Evolutionary conservation across 345 rosid genomes (phyloP).

Genomic region (Tarenaya hassleriana): DNA sequence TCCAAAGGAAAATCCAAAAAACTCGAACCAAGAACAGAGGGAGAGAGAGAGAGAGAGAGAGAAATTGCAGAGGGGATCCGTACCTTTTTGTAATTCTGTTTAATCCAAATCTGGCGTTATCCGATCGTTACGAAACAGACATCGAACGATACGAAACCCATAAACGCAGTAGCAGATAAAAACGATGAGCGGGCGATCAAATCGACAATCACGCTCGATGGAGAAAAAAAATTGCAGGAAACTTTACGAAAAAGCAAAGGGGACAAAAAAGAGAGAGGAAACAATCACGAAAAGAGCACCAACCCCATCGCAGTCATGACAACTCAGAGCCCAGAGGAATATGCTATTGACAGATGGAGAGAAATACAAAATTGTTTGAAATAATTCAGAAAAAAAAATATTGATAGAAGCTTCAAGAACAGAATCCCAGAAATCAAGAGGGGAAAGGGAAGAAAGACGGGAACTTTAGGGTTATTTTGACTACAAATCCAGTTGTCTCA

Average conservation of each 20-base stretch:
- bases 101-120: constrained; percentile 7
- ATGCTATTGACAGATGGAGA: too few relatives aligned
- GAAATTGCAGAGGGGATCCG: neutral
- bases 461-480: too few relatives aligned
- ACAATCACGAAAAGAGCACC: neutral
- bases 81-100: constrained; percentile 7
- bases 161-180: neutral
- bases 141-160: constrained; percentile 2
- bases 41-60: neutral
- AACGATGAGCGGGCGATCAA: neutral
- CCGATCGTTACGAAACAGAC: constrained; percentile 20
- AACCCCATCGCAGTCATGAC: too few relatives aligned
- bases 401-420: too few relatives aligned
- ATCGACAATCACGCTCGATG: neutral
- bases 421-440: too few relatives aligned
- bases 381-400: too few relatives aligned
- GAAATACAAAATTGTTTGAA: too few relatives aligned
- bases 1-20: constrained; percentile 3
- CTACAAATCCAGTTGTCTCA: too few relatives aligned
- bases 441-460: too few relatives aligned
- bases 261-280: neutral
- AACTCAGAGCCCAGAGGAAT: too few relatives aligned
- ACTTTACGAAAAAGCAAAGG: neutral
- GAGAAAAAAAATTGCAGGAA: neutral
- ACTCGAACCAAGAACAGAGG: neutral